Conservation (phyloP, 2,329 filamentous ascomycete genomes). For the Trichoderma simmonsii region DNA sequence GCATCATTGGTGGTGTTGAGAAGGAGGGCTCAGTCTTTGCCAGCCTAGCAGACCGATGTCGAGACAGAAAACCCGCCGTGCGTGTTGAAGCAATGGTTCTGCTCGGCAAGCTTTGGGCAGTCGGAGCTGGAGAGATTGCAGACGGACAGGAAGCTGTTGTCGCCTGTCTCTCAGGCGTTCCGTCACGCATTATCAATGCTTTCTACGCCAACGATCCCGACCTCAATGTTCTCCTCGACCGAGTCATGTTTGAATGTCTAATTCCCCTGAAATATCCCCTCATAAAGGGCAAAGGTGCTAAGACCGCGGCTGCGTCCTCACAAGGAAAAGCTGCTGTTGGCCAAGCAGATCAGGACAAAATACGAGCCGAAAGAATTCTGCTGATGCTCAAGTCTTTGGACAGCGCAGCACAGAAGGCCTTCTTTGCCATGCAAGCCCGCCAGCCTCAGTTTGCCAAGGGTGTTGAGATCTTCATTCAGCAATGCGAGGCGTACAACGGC, state of each 20-base stretch:
- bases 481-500: slow-evolving; percentile 88
- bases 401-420: slow-evolving; percentile 74
- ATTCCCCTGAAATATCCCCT: slow-evolving; percentile 86
- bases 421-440: slow-evolving; percentile 79
- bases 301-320: slow-evolving; percentile 57
- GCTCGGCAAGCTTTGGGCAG: slow-evolving; percentile 87
- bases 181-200: slow-evolving; percentile 79
- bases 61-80: slow-evolving; percentile 78
- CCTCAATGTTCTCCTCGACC: slow-evolving; percentile 79
- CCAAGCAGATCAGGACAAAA: slow-evolving; percentile 66
- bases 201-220: slow-evolving; percentile 89
- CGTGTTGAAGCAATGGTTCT: slow-evolving; percentile 84
- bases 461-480: slow-evolving; percentile 70
- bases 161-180: slow-evolving; percentile 74
- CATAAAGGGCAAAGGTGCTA: slow-evolving; percentile 56
- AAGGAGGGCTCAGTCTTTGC: slow-evolving; percentile 75
- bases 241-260: slow-evolving; percentile 80
- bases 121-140: slow-evolving; percentile 81
- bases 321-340: slow-evolving; percentile 40
- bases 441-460: slow-evolving; percentile 73
- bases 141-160: slow-evolving; percentile 74
- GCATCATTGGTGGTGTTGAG: slow-evolving; percentile 68
- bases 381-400: slow-evolving; percentile 78
- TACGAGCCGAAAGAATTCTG: slow-evolving; percentile 80
- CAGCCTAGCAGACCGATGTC: slow-evolving; percentile 81